Evolutionary conservation across 1,139 yeast genomes (phyloP).

Genomic region (Pneumocystis carinii): DNA sequence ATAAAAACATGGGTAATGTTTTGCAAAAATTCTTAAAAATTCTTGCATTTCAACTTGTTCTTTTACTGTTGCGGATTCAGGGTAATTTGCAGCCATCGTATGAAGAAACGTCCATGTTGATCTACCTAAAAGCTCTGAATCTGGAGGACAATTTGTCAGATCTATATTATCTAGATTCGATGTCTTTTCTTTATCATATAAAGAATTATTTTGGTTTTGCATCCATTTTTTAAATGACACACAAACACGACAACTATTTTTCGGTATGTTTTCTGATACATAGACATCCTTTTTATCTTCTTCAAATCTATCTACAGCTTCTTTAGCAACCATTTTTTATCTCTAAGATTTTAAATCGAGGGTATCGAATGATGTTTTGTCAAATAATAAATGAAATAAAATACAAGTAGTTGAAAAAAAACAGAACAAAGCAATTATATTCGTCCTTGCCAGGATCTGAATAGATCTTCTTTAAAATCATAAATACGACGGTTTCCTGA

Average conservation of each 20-base stretch:
- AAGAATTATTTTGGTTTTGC: background rate
- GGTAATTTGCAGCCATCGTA: slow-evolving; percentile 80
- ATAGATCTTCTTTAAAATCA: background rate
- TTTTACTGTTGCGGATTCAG: slow-evolving; percentile 43
- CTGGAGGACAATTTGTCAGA: slow-evolving; percentile 59
- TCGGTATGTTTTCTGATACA: background rate
- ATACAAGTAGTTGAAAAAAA: background rate
- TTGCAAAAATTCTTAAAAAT: slow-evolving; percentile 57
- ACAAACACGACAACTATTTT: background rate
- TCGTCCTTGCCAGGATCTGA: background rate
- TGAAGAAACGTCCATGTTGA: slow-evolving; percentile 90
- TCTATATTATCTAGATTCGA: background rate
- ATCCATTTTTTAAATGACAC: background rate
- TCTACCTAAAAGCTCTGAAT: slow-evolving; percentile 63
- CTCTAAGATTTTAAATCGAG: background rate
- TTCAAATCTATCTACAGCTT: background rate
- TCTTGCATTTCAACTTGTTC: slow-evolving; percentile 60
- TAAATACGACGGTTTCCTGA: background rate
- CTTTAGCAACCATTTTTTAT: background rate
- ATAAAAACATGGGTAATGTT: slow-evolving; percentile 85
- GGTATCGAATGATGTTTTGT: background rate
- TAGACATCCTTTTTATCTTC: background rate
- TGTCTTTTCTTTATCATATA: background rate
- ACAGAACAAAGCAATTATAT: background rate
- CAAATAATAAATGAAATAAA: background rate